Conservation (phyloP, 805 yeast genomes). For the Ogataea chonburiensis region DNA sequence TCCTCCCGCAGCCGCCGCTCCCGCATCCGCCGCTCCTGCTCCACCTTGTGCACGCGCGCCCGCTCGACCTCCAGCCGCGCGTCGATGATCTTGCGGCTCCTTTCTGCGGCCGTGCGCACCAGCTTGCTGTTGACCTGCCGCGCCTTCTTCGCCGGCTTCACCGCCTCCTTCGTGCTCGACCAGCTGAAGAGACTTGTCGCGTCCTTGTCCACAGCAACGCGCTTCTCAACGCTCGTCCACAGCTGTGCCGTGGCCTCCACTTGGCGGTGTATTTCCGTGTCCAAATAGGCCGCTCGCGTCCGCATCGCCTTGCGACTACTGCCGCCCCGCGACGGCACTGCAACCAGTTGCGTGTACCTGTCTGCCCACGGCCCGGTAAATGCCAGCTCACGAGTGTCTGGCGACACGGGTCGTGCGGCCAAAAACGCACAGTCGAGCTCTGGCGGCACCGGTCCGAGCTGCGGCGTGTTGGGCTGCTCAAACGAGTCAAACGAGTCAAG, state of each 20-base stretch:
- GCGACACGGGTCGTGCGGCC: no score
- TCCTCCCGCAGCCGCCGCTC: constrained; percentile 24
- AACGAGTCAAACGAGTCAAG: not conserved
- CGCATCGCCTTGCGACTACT: constrained; percentile 1
- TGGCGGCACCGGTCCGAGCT: not conserved
- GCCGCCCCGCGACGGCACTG: constrained; percentile 2
- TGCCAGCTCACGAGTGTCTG: not conserved
- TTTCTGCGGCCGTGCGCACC: constrained; percentile 21
- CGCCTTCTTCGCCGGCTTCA: constrained; percentile 4
- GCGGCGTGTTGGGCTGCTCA: not conserved
- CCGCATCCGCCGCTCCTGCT: constrained; percentile 24
- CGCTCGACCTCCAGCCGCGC: constrained; percentile 21
- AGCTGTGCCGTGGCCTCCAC: constrained; percentile 16
- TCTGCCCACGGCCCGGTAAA: constrained; percentile 5
- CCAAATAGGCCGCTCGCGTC: constrained; percentile 7
- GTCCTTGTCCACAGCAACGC: constrained; percentile 17
- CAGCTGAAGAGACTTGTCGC: constrained; percentile 22
- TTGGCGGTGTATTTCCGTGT: constrained; percentile 8
- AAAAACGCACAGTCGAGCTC: not conserved
- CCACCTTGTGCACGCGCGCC: constrained; percentile 14
- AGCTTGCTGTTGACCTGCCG: constrained; percentile 25
- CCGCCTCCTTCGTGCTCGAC: constrained; percentile 13
- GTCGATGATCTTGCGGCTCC: constrained; percentile 23
- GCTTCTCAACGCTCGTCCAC: constrained; percentile 33
- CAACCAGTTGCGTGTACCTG: constrained; percentile 1